Evolutionary conservation across 306 rosid species (phyloP).

Genomic region (Mimosa pudica): DNA sequence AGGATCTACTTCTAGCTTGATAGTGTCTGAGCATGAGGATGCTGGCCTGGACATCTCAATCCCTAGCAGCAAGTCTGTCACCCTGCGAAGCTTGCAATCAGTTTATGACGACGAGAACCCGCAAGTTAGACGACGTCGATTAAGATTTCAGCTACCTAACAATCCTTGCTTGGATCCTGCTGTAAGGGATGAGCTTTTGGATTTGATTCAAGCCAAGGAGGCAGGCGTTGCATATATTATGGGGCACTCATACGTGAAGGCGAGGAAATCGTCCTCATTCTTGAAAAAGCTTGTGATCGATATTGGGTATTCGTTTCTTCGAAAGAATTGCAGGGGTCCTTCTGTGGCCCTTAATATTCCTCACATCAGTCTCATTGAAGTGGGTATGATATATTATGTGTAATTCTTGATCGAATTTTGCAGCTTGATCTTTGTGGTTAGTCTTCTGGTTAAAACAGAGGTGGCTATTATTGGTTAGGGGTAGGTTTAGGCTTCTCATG

Average conservation of each 20-base stretch:
- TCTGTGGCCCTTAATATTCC: conserved; percentile 88
- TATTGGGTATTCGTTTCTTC: conserved; percentile 75
- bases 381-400: conserved; percentile 91
- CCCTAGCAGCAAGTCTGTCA: conserved; percentile 65
- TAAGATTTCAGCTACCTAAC: conserved; percentile 67
- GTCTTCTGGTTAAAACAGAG: conserved; percentile 14
- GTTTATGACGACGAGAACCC: conserved; percentile 74
- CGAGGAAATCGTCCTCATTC: conserved; percentile 73
- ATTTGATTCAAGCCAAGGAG: conserved; percentile 79
- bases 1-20: conserved; percentile 49
- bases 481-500: conserved; percentile 14
- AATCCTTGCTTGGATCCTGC: conserved; percentile 57
- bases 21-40: conserved; percentile 56
- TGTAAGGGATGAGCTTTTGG: conserved; percentile 73
- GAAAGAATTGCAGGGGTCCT: conserved; percentile 90
- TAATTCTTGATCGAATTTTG: conserved; percentile 39
- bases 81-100: conserved; percentile 65
- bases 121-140: conserved; percentile 55
- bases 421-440: conserved; percentile 27
- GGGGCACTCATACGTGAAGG: conserved; percentile 91
- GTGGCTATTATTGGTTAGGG: conserved; percentile 17
- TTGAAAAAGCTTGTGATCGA: conserved; percentile 71
- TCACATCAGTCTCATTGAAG: conserved; percentile 86
- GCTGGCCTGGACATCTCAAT: conserved; percentile 41
- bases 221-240: conserved; percentile 83